Evolutionary conservation across 1,139 yeast species (phyloP).

Genomic region (Suhomyces bokatorum): DNA sequence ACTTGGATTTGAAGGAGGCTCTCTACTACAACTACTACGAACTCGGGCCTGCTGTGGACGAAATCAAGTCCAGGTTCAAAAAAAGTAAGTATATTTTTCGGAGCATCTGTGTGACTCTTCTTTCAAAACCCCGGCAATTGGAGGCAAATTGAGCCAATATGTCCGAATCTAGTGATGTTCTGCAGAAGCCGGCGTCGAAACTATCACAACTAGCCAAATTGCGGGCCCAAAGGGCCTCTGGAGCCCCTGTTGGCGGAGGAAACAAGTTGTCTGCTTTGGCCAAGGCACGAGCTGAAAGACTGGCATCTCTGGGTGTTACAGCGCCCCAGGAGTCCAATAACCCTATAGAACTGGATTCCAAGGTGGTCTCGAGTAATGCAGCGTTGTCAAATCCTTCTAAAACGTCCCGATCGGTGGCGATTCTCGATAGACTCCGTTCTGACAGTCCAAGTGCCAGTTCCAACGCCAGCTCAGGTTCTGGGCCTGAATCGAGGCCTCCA

Average conservation of each 20-base stretch:
- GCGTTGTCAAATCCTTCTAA: not conserved
- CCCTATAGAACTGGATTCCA: too few relatives aligned
- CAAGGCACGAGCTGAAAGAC: slow-evolving; percentile 34
- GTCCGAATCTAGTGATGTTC: not conserved
- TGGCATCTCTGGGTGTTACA: not conserved
- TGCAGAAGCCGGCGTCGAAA: slow-evolving; percentile 14
- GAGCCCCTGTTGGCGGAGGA: not conserved
- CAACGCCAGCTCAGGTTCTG: not conserved
- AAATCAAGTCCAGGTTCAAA: slow-evolving; percentile 47
- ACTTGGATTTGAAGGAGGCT: slow-evolving; percentile 56
- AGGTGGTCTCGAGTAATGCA: too few relatives aligned
- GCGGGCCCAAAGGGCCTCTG: slow-evolving; percentile 6
- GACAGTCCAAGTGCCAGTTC: not conserved
- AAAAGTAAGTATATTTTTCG: slow-evolving; percentile 42
- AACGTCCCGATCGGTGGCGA: slow-evolving; percentile 11
- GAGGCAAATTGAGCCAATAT: not conserved
- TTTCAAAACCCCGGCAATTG: not conserved
- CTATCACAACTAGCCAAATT: slow-evolving; percentile 18
- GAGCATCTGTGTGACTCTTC: slow-evolving; percentile 5
- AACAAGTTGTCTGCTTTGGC: slow-evolving; percentile 48
- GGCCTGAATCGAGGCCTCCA: not conserved
- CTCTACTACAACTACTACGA: slow-evolving; percentile 64
- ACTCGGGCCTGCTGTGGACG: slow-evolving; percentile 52
- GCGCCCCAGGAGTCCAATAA: not conserved
- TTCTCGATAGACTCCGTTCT: slow-evolving; percentile 11